Conservation (phyloP, 345 rosid species). For the Acer saccharum region DNA sequence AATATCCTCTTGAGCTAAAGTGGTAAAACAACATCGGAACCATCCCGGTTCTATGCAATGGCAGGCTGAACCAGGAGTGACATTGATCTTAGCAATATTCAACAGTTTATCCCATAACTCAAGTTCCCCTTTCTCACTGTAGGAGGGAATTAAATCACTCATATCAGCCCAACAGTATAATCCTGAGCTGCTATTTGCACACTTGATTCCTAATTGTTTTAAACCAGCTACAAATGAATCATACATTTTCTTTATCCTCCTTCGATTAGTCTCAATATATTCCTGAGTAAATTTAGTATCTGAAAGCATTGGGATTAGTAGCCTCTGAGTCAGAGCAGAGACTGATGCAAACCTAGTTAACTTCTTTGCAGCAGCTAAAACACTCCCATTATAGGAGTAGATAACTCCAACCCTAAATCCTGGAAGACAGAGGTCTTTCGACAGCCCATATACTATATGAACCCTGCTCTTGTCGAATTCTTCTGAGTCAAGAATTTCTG, state of each 20-base stretch:
- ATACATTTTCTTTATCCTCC: slow-evolving; percentile 52
- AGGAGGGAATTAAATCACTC: slow-evolving; percentile 69
- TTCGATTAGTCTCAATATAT: slow-evolving; percentile 55
- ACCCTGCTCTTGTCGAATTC: slow-evolving; percentile 77
- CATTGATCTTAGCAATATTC: slow-evolving; percentile 74
- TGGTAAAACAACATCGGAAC: slow-evolving; percentile 88
- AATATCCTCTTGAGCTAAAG: slow-evolving; percentile 63
- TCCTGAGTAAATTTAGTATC: slow-evolving; percentile 61
- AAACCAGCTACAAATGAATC: slow-evolving; percentile 62
- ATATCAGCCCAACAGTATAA: slow-evolving; percentile 90
- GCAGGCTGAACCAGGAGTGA: slow-evolving; percentile 90
- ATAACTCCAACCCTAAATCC: slow-evolving; percentile 87
- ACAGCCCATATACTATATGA: slow-evolving; percentile 82
- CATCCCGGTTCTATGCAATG: slow-evolving; percentile 96
- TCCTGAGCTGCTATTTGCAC: slow-evolving; percentile 68
- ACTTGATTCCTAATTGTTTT: slow-evolving; percentile 57
- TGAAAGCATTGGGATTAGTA: slow-evolving; percentile 72
- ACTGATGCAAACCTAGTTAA: slow-evolving; percentile 76
- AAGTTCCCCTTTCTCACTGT: slow-evolving; percentile 86
- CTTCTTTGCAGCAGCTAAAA: slow-evolving; percentile 67
- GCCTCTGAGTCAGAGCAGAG: slow-evolving; percentile 74
- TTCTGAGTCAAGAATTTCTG: slow-evolving; percentile 61
- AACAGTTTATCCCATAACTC: slow-evolving; percentile 75
- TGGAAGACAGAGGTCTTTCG: slow-evolving; percentile 84
- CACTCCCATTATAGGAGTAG: slow-evolving; percentile 67